Conservation (phyloP, 179 eudicot genomes). For the Spinacia oleracea region DNA sequence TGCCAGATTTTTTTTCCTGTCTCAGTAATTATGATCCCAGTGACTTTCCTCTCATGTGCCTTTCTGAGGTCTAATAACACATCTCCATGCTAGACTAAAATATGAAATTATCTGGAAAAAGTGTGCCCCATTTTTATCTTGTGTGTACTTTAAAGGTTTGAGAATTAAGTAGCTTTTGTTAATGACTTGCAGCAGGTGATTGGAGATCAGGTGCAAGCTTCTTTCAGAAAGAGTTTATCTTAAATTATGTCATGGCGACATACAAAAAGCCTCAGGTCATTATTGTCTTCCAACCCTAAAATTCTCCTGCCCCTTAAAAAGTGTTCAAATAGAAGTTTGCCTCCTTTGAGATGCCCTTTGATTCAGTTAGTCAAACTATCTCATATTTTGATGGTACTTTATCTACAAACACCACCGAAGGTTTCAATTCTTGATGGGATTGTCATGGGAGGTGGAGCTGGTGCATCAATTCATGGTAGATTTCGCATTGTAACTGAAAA, state of each 20-base stretch:
- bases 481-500: slow-evolving; percentile 89
- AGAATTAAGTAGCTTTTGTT: neutral
- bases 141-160: neutral
- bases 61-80: neutral
- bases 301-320: neutral
- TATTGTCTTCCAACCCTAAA: neutral
- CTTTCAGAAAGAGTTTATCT: slow-evolving; percentile 58
- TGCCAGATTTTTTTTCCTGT: neutral
- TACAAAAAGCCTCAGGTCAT: slow-evolving; percentile 74
- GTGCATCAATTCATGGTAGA: slow-evolving; percentile 82
- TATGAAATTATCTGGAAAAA: neutral
- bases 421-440: slow-evolving; percentile 87
- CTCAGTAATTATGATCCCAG: neutral
- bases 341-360: neutral
- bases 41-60: neutral
- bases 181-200: slow-evolving; percentile 51
- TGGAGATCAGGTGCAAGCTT: slow-evolving; percentile 68
- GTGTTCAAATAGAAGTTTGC: neutral
- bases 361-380: neutral
- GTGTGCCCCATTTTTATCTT: neutral
- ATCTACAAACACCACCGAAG: slow-evolving; percentile 33
- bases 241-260: slow-evolving; percentile 82
- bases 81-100: neutral
- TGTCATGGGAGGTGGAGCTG: slow-evolving; percentile 96
- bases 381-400: neutral